These are phyloP conservation scores for Monosporozyma aquatica DNA, from an alignment of 805 yeast species.

Conservation along the genomic window DNA sequence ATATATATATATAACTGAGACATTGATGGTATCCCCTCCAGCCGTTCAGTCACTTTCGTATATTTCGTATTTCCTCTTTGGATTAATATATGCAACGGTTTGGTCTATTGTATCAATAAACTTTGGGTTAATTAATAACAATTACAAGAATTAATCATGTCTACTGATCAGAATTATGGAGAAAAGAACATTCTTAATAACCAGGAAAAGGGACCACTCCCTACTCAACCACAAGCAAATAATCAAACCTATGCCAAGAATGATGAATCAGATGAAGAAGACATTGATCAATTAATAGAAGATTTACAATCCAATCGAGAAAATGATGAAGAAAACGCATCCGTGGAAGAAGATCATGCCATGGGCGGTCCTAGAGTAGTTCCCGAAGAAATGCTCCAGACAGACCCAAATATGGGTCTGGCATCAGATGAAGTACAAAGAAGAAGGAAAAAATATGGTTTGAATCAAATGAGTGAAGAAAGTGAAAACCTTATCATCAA, in stretches of 20 bases:
- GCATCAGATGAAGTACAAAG: constrained; percentile 64
- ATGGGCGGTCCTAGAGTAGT: constrained; percentile 61
- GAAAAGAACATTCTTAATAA: neutral
- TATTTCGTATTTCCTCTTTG: too few species aligned
- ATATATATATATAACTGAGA: too few species aligned
- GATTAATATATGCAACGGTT: too few species aligned
- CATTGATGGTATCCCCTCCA: too few species aligned
- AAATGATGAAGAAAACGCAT: constrained; percentile 40
- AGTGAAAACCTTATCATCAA: constrained; percentile 68
- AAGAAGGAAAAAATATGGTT: constrained; percentile 86
- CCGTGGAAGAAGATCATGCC: constrained; percentile 28
- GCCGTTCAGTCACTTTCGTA: too few species aligned
- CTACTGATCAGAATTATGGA: neutral
- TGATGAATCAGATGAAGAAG: constrained; percentile 44
- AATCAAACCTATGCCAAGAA: neutral
- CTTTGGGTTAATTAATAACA: neutral
- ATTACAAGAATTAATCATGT: neutral
- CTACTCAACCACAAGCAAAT: neutral
- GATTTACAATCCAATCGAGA: constrained; percentile 64
- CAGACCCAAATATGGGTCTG: constrained; percentile 73
- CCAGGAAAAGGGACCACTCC: neutral
- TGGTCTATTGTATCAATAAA: too few species aligned
- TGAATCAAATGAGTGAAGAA: constrained; percentile 87
- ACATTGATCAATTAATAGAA: constrained; percentile 60
- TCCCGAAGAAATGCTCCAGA: constrained; percentile 77